Base-by-base conservation (phyloP, 192 early-diverging fungal species). In the Globomyces pollinis-pini region DNA sequence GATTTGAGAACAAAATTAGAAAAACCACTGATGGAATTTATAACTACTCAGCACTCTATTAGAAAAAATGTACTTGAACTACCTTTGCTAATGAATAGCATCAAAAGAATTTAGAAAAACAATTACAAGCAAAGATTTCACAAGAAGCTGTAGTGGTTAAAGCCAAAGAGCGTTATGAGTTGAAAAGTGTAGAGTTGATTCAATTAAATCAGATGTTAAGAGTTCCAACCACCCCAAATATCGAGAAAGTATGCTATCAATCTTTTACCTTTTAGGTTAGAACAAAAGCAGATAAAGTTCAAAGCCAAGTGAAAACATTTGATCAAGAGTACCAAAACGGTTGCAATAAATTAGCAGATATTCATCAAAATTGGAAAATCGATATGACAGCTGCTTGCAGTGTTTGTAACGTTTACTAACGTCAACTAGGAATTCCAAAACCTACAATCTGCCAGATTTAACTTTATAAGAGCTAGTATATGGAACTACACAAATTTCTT, bases 401-500 rank as follows among this genome's bases (percentile, higher is more conserved):
- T n/a, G n/a, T n/a, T n/a, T n/a, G n/a, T n/a, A n/a, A n/a, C n/a
- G n/a, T n/a, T n/a, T n/a, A n/a, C n/a, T n/a, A n/a, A n/a, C n/a
- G n/a, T n/a, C n/a, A n/a, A n/a, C n/a, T n/a, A 33, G n/a, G 70
- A 77, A 38, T 76, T 53, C 57, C 72, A 80, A 72, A 63, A 67
- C 31, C 59, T 81, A 18, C 78, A 81, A 51, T 67, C 74, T 43
- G 75, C 81, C 43, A 55, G 79, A 38, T 65, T 81, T 41, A 59
- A 75, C 38, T 80, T 70, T 53, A 31, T 81, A 55, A 50, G 74
- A 15, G 70, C 49, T 15, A 61, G 59, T 28, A 28, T 81, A 18
- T 81, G 79, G 79, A 72, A 73, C 36, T 81, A 75, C 47, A 66
- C 75, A 1, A 81, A 81, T 52, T 71, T 81, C 23, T 33, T 81